Conservation (phyloP, 805 yeast species). For the Kodamaea jinghongensis region DNA sequence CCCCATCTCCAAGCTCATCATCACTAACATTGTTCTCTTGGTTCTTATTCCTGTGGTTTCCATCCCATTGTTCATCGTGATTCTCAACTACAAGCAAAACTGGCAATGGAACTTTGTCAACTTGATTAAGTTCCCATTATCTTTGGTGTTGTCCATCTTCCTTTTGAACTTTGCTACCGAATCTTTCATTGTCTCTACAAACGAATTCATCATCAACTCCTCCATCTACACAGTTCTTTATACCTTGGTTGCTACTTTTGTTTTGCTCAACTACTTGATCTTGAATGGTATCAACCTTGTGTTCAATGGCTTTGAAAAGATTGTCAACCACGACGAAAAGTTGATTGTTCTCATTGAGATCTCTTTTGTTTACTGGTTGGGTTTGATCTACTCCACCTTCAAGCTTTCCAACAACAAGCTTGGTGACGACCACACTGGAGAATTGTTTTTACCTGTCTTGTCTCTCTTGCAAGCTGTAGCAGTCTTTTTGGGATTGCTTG, state of each 20-base stretch:
- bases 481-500: slow-evolving; percentile 50
- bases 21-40: slow-evolving; percentile 52
- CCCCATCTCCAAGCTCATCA: slow-evolving; percentile 49
- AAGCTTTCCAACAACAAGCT: slow-evolving; percentile 46
- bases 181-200: slow-evolving; percentile 17
- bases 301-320: slow-evolving; percentile 29
- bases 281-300: slow-evolving; percentile 44
- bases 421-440: slow-evolving; percentile 51
- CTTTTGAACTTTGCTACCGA: slow-evolving; percentile 23
- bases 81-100: slow-evolving; percentile 46
- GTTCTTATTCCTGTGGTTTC: slow-evolving; percentile 54
- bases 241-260: slow-evolving; percentile 43
- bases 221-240: slow-evolving; percentile 36
- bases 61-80: slow-evolving; percentile 44
- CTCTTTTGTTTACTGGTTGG: slow-evolving; percentile 56
- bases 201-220: slow-evolving; percentile 38
- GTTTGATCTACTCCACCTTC: slow-evolving; percentile 42
- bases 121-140: slow-evolving; percentile 57
- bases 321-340: slow-evolving; percentile 51
- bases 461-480: slow-evolving; percentile 48
- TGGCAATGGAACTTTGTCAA: slow-evolving; percentile 41
- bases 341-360: slow-evolving; percentile 54
- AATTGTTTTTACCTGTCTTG: slow-evolving; percentile 45
- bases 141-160: slow-evolving; percentile 46
- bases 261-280: slow-evolving; percentile 55